A percentile compares a stretch with the other conserved stretches of the same genome.
Conservation (phyloP, 768 basidiomycete genomes). For the Epithele typhae region DNA sequence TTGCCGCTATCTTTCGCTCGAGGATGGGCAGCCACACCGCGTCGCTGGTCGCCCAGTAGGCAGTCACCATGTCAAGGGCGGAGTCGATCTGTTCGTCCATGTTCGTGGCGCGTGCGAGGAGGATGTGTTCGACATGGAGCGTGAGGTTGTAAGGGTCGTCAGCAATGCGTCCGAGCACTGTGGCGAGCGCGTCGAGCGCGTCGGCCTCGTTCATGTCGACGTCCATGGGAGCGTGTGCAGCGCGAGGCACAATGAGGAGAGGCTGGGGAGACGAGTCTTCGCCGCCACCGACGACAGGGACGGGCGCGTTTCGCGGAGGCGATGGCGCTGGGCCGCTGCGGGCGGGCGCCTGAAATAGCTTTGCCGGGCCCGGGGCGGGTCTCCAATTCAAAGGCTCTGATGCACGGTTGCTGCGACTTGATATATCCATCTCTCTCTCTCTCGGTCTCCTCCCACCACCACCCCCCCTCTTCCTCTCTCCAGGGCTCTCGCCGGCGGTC, state of each 20-base stretch:
- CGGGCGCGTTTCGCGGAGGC: no score
- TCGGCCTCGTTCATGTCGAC: conserved; percentile 53
- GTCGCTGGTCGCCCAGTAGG: conserved; percentile 59
- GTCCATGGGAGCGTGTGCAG: conserved; percentile 7
- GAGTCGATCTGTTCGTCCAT: conserved; percentile 54
- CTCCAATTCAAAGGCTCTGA: no score
- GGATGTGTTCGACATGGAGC: conserved; percentile 66
- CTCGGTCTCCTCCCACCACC: conserved; percentile 7
- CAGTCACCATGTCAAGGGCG: conserved; percentile 64
- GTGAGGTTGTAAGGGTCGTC: conserved; percentile 56
- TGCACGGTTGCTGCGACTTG: no score
- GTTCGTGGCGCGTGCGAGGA: conserved; percentile 50
- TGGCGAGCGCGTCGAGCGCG: conserved; percentile 59
- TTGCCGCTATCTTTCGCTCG: conserved; percentile 43
- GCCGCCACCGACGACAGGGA: background rate
- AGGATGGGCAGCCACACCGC: conserved; percentile 75
- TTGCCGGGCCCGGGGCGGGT: conserved; percentile 9
- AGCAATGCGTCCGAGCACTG: conserved; percentile 54
- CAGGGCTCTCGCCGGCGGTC: conserved; percentile 11
- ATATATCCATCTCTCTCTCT: conserved; percentile 5
- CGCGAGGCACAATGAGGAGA: no score
- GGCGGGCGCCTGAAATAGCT: conserved; percentile 5
- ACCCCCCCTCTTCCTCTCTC: conserved; percentile 7
- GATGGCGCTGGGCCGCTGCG: no score
- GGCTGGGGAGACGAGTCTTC: background rate